phyloP scores from a whole-genome alignment of 352 stramenopile genomes.

The Phytophthora pluvialis region DNA sequence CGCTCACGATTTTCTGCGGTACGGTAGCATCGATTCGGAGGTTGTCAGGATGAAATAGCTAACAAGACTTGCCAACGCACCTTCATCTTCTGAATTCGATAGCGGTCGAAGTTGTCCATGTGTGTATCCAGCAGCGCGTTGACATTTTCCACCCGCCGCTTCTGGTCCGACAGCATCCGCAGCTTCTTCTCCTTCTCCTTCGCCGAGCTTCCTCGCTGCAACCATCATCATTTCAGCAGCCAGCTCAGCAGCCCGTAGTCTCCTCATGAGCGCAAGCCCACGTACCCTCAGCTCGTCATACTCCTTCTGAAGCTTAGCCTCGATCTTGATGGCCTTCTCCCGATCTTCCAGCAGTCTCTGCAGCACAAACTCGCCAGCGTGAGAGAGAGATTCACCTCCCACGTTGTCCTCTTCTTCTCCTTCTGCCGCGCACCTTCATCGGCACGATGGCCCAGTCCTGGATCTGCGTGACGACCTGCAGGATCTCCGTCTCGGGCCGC shows the following conservation, averaged over 20 bases:
- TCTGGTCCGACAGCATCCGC: constrained; percentile 83
- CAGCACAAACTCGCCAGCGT: background rate
- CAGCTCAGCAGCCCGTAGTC: background rate
- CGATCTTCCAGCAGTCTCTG: constrained; percentile 82
- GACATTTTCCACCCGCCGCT: constrained; percentile 84
- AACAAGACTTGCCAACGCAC: constrained; percentile 24
- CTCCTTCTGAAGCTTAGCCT: constrained; percentile 78
- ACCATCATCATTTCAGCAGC: constrained; percentile 4
- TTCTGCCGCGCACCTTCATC: constrained; percentile 60
- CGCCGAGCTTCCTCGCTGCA: constrained; percentile 48
- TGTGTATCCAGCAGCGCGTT: constrained; percentile 78
- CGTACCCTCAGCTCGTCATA: constrained; percentile 69
- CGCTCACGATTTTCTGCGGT: constrained; percentile 70
- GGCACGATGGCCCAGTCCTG: constrained; percentile 85
- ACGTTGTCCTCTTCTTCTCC: background rate
- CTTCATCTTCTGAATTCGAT: constrained; percentile 82
- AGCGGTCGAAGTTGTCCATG: constrained; percentile 76
- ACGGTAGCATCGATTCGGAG: background rate
- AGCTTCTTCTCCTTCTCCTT: constrained; percentile 86
- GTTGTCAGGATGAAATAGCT: background rate
- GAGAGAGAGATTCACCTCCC: no score
- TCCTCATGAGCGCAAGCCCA: background rate
- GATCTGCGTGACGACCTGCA: constrained; percentile 75
- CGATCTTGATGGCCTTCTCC: constrained; percentile 83
- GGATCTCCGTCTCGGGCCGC: constrained; percentile 68